Percentiles rank a stretch among this genome's conserved stretches.
Evolutionary conservation across 1,139 yeast species (phyloP).

Genomic region (Blastobotrys ciferrii): DNA sequence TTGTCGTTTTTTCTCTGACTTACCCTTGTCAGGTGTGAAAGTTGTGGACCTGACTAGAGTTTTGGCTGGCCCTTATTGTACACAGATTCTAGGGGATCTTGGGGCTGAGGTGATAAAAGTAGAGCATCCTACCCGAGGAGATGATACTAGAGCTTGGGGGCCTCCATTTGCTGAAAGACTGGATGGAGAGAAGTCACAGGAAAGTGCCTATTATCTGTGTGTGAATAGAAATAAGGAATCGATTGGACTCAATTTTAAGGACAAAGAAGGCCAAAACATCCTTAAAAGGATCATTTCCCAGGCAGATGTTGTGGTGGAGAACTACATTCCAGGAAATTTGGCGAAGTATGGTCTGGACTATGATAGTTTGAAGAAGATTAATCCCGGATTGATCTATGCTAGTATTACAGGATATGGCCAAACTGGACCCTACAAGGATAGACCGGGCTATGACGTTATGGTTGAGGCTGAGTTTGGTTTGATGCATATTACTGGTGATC

Average conservation of each 20-base stretch:
- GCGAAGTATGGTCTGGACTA: conserved; percentile 40
- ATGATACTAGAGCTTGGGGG: conserved; percentile 47
- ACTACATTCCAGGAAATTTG: conserved; percentile 42
- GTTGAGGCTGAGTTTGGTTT: conserved; percentile 47
- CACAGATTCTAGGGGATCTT: conserved; percentile 43
- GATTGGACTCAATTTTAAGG: conserved; percentile 40
- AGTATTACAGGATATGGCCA: conserved; percentile 44
- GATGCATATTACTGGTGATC: conserved; percentile 46
- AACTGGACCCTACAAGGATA: conserved; percentile 37
- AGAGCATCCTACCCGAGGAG: conserved; percentile 45
- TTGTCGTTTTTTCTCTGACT: neutral
- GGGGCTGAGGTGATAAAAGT: conserved; percentile 45
- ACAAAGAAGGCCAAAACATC: conserved; percentile 36
- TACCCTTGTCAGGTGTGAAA: conserved; percentile 38
- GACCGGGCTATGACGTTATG: conserved; percentile 47
- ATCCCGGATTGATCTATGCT: conserved; percentile 39
- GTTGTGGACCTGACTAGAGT: conserved; percentile 44
- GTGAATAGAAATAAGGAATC: conserved; percentile 43
- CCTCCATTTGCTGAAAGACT: conserved; percentile 40
- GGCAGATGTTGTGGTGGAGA: conserved; percentile 44
- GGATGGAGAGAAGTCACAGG: conserved; percentile 25
- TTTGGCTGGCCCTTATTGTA: conserved; percentile 45
- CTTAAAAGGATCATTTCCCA: conserved; percentile 32
- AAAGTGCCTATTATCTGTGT: conserved; percentile 42
- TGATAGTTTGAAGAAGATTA: conserved; percentile 30